Conservation (phyloP, 176 grass and related monocot genomes). For the Elymus sibiricus region DNA sequence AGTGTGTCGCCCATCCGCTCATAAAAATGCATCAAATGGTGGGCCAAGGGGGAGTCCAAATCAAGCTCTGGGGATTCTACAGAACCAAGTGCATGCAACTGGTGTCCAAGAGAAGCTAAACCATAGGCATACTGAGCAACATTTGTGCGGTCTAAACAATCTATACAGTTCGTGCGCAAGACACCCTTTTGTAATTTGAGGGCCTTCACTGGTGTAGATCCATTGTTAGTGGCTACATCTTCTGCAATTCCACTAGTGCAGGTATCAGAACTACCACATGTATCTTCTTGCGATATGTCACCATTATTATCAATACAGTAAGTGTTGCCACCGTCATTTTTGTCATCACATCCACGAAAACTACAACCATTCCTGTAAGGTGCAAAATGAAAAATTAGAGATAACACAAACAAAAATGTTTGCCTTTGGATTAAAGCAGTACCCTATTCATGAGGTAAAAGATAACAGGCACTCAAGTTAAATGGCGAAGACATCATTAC, state of each 20-base stretch:
- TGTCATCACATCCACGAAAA: constrained; percentile 3
- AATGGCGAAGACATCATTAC: not conserved
- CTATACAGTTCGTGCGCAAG: constrained; percentile 92
- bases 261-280: constrained; percentile 42
- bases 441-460: constrained; percentile 12
- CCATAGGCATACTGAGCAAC: constrained; percentile 96
- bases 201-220: constrained; percentile 34
- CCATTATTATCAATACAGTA: constrained; percentile 40
- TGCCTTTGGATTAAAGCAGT: not conserved
- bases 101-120: constrained; percentile 83
- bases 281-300: constrained; percentile 62
- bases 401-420: not conserved
- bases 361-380: constrained; percentile 43
- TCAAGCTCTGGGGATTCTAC: constrained; percentile 55
- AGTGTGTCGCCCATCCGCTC: constrained; percentile 96
- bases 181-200: constrained; percentile 81
- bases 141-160: constrained; percentile 98
- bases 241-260: constrained; percentile 50
- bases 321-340: constrained; percentile 37
- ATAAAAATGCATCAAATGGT: constrained; percentile 89
- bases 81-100: constrained; percentile 72
- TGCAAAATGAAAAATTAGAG: constrained; percentile 8
- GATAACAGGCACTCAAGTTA: constrained; percentile 3
- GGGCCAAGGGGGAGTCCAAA: constrained; percentile 64
- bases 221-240: constrained; percentile 42